phyloP scores from a whole-genome alignment of 208 protist species.

The Lotmaria passim region DNA sequence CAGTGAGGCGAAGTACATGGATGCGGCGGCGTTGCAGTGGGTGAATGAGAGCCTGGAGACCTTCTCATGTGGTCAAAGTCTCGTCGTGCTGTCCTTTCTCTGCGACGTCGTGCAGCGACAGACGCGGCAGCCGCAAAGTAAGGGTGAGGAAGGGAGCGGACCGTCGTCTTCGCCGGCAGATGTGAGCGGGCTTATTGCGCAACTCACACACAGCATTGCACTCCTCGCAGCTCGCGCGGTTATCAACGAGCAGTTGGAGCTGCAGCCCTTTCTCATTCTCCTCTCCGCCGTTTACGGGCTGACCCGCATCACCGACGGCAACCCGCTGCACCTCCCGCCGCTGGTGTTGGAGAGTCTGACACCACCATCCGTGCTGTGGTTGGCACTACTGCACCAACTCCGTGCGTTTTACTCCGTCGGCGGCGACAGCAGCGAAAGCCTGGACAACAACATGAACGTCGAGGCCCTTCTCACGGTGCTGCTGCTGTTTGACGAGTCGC shows the following conservation, averaged over 20 bases:
- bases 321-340: slow-evolving; percentile 17
- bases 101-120: slow-evolving; percentile 56
- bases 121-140: background rate
- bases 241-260: slow-evolving; percentile 65
- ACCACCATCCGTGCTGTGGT: slow-evolving; percentile 51
- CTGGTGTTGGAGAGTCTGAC: slow-evolving; percentile 25
- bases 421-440: background rate
- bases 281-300: slow-evolving; percentile 68
- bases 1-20: slow-evolving; percentile 21
- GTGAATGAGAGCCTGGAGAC: slow-evolving; percentile 36
- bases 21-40: slow-evolving; percentile 64
- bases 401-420: slow-evolving; percentile 9
- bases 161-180: background rate
- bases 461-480: slow-evolving; percentile 36
- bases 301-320: slow-evolving; percentile 35
- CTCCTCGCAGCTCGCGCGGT: slow-evolving; percentile 25
- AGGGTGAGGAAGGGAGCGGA: background rate
- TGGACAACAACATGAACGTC: background rate
- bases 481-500: slow-evolving; percentile 25
- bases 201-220: slow-evolving; percentile 22
- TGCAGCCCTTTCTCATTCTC: slow-evolving; percentile 67
- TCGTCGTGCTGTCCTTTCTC: slow-evolving; percentile 75
- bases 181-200: background rate
- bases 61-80: slow-evolving; percentile 77
- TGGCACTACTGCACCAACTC: slow-evolving; percentile 62